A percentile compares a stretch with the other conserved stretches of the same genome.
phyloP scores from a whole-genome alignment of 208 protist species.

The Acanthamoeba sp. region DNA sequence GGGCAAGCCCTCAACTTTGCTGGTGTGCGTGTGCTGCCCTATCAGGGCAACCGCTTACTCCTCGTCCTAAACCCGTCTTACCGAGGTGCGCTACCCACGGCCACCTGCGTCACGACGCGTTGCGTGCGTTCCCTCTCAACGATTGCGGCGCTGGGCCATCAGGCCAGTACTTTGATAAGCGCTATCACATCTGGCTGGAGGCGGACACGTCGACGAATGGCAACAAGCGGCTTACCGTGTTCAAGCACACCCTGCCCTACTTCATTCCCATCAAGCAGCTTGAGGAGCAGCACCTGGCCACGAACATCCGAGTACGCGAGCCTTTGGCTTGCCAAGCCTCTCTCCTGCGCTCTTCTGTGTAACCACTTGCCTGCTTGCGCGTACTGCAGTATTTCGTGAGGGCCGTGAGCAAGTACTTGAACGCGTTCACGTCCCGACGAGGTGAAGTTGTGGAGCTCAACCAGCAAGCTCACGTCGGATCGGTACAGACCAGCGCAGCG shows the following conservation, averaged over 20 bases:
- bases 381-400: not conserved
- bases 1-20: not conserved
- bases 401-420: not conserved
- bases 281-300: conserved; percentile 16
- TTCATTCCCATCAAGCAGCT: conserved; percentile 17
- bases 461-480: not conserved
- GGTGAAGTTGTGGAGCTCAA: not conserved
- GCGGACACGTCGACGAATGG: not conserved
- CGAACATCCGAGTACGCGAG: not conserved
- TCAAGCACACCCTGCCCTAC: conserved; percentile 24
- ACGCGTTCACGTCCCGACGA: not conserved
- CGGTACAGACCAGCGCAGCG: not conserved
- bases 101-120: not conserved
- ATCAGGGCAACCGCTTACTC: not conserved
- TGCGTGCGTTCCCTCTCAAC: not conserved
- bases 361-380: no score
- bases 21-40: not conserved
- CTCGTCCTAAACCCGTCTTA: not conserved
- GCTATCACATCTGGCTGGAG: conserved; percentile 20
- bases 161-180: conserved; percentile 35
- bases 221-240: not conserved
- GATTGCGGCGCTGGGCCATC: not conserved
- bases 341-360: not conserved
- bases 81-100: not conserved
- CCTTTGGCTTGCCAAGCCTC: not conserved